These are phyloP conservation scores for Arachnomyces sp. DNA, from an alignment of 2,329 filamentous ascomycete species.

Conservation along the genomic window DNA sequence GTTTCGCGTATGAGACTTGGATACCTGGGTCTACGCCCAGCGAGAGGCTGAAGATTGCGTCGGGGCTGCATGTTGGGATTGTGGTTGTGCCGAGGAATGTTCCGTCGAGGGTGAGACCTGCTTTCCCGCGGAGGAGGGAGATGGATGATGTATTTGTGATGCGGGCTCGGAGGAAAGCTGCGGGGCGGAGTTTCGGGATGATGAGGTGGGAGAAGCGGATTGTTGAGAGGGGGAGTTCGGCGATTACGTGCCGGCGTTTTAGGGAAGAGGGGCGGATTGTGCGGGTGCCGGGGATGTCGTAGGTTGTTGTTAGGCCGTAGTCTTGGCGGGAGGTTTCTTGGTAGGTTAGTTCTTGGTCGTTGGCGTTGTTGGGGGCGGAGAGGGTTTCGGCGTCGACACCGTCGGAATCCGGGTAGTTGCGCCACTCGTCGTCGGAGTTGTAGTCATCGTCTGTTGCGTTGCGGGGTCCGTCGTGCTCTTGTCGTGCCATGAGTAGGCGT, in stretches of 20 bases:
- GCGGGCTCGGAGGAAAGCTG: constrained; percentile 34
- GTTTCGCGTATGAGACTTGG: constrained; percentile 24
- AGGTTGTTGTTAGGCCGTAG: constrained; percentile 34
- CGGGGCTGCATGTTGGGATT: constrained; percentile 20
- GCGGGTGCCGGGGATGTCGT: constrained; percentile 31
- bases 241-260: constrained; percentile 30
- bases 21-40: constrained; percentile 26
- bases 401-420: constrained; percentile 7
- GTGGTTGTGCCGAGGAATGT: constrained; percentile 22
- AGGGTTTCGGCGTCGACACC: constrained; percentile 11
- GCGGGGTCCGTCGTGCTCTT: too few species aligned
- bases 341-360: too few species aligned
- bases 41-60: constrained; percentile 22
- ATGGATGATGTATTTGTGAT: constrained; percentile 29
- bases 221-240: constrained; percentile 27
- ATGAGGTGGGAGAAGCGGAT: constrained; percentile 30
- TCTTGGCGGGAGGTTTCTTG: constrained; percentile 32
- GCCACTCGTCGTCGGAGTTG: neutral
- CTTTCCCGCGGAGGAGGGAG: constrained; percentile 21
- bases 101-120: constrained; percentile 21
- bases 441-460: too few species aligned
- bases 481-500: neutral
- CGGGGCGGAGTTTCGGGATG: constrained; percentile 31
- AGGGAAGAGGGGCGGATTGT: constrained; percentile 28
- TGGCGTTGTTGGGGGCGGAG: constrained; percentile 10